These are phyloP conservation scores for Sugiyamaella chiloensis DNA, from an alignment of 805 yeast species.

Conservation along the genomic window DNA sequence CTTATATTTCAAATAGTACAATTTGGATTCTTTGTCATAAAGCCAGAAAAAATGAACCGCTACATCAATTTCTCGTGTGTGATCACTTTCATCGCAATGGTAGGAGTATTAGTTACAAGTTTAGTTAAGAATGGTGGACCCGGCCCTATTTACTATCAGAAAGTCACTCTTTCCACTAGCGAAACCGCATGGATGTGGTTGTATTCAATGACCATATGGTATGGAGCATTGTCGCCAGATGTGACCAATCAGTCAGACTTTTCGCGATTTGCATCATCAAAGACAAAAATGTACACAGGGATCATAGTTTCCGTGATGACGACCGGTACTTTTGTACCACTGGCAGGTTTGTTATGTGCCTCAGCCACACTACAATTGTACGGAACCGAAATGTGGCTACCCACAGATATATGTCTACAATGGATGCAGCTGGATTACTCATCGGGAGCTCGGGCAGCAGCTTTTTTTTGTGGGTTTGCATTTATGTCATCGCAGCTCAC, in stretches of 20 bases:
- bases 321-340: conserved; percentile 45
- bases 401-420: conserved; percentile 34
- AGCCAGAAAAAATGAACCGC: conserved; percentile 30
- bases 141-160: conserved; percentile 24
- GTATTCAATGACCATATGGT: conserved; percentile 35
- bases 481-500: conserved; percentile 10
- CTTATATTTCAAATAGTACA: conserved; percentile 34
- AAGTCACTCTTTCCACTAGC: background rate
- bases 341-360: conserved; percentile 46
- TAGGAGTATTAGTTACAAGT: conserved; percentile 27
- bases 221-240: conserved; percentile 40
- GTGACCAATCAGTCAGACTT: conserved; percentile 43
- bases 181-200: conserved; percentile 1
- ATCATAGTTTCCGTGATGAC: conserved; percentile 38
- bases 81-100: conserved; percentile 36
- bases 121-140: conserved; percentile 23
- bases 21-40: conserved; percentile 15
- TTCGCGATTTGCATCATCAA: conserved; percentile 40
- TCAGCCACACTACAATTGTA: conserved; percentile 41
- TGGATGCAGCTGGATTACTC: conserved; percentile 42
- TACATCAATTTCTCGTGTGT: conserved; percentile 36
- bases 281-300: conserved; percentile 40
- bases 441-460: conserved; percentile 27
- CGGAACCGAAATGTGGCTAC: conserved; percentile 47
- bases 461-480: conserved; percentile 34